Percentiles rank a stretch among this genome's conserved stretches.
phyloP scores from a whole-genome alignment of 2,329 filamentous ascomycete species.

The Fusarium palustre region DNA sequence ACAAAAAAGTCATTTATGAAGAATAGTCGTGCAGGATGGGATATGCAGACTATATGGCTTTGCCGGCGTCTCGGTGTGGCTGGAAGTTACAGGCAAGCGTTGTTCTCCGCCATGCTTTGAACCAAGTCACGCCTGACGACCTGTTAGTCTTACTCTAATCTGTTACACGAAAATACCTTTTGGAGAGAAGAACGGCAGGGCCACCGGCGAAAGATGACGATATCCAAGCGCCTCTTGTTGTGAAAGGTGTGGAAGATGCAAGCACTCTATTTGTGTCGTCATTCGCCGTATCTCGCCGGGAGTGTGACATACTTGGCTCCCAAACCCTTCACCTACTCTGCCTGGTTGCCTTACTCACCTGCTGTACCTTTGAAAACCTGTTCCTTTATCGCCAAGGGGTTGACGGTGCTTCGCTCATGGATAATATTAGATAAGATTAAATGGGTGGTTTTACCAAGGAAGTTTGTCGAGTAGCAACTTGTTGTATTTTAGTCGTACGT shows the following conservation, averaged over 20 bases:
- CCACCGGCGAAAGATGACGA: slow-evolving; percentile 37
- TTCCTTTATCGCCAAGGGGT: slow-evolving; percentile 41
- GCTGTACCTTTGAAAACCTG: slow-evolving; percentile 47
- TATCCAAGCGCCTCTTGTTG: slow-evolving; percentile 26
- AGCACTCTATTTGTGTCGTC: slow-evolving; percentile 42
- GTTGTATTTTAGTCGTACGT: slow-evolving; percentile 57
- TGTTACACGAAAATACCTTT: slow-evolving; percentile 31
- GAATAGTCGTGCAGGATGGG: slow-evolving; percentile 51
- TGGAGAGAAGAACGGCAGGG: slow-evolving; percentile 41
- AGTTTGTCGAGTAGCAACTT: slow-evolving; percentile 49
- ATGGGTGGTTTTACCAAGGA: slow-evolving; percentile 47
- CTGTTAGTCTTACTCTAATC: slow-evolving; percentile 29
- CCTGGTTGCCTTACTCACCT: slow-evolving; percentile 44
- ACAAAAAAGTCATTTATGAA: slow-evolving; percentile 54
- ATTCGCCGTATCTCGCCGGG: slow-evolving; percentile 48
- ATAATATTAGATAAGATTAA: slow-evolving; percentile 52
- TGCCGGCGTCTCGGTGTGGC: slow-evolving; percentile 37
- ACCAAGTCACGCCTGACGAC: slow-evolving; percentile 15
- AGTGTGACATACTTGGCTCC: slow-evolving; percentile 36
- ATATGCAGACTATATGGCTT: slow-evolving; percentile 50
- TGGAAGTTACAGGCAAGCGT: slow-evolving; percentile 32
- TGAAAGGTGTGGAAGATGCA: slow-evolving; percentile 36
- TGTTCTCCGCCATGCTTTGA: slow-evolving; percentile 19
- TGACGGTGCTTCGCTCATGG: slow-evolving; percentile 50
- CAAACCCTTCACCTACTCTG: slow-evolving; percentile 16